phyloP scores from a whole-genome alignment of 139 green algal genomes.

The Monoraphidium neglectum region DNA sequence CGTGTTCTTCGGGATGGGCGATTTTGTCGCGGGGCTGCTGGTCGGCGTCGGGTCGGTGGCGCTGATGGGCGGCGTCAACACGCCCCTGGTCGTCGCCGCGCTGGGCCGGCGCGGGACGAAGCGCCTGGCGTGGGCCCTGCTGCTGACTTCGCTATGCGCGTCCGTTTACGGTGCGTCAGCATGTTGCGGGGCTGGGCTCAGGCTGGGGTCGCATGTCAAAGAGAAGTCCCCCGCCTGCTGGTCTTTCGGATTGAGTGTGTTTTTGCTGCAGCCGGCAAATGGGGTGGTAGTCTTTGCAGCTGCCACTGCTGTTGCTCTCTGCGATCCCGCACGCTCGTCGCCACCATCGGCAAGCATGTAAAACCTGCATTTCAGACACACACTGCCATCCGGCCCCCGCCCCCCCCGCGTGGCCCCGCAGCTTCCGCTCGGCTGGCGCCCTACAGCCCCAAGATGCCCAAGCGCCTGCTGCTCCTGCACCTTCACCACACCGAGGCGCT shows the following conservation, averaged over 20 bases:
- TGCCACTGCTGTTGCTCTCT: no score
- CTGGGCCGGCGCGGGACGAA: conserved; percentile 6
- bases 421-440: conserved; percentile 1
- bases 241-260: no score
- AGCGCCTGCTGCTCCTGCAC: conserved; percentile 26
- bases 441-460: conserved; percentile 22
- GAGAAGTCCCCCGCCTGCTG: no score
- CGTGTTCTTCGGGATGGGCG: conserved; percentile 17
- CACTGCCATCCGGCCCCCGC: no score
- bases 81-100: conserved; percentile 7
- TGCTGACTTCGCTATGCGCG: neutral
- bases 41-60: conserved; percentile 1
- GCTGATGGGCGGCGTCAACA: neutral
- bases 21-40: conserved; percentile 12
- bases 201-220: no score
- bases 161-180: no score
- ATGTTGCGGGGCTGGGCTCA: no score
- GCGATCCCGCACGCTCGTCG: no score
- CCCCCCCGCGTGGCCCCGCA: neutral
- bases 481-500: conserved; percentile 21
- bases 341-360: no score
- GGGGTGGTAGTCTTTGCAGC: no score
- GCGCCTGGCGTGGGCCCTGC: neutral
- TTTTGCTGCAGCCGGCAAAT: no score
- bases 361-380: no score